phyloP scores from a whole-genome alignment of 2,329 filamentous ascomycete species.

The Ascochyta lentis region DNA sequence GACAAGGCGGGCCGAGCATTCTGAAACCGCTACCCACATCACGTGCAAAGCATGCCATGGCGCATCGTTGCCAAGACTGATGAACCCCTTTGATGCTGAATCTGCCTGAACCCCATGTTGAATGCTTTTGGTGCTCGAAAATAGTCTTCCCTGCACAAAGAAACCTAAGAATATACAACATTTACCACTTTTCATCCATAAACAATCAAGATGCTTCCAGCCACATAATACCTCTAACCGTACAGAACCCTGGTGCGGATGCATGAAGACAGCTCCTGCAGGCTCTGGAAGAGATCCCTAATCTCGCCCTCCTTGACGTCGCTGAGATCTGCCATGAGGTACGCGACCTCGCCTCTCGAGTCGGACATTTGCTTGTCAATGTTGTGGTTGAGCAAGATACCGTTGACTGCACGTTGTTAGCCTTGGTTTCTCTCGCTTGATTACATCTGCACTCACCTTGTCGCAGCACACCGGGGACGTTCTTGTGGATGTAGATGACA shows the following conservation, averaged over 20 bases:
- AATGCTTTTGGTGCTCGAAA: conserved; percentile 37
- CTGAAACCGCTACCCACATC: conserved; percentile 9
- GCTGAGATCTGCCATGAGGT: conserved; percentile 97
- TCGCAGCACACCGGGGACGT: conserved; percentile 92
- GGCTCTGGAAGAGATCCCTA: conserved; percentile 80
- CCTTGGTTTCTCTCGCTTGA: background rate
- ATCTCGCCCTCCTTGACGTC: conserved; percentile 81
- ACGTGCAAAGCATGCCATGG: background rate
- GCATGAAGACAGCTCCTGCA: conserved; percentile 76
- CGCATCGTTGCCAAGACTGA: conserved; percentile 6
- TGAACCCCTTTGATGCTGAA: background rate
- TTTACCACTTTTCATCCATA: background rate
- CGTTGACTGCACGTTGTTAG: conserved; percentile 72
- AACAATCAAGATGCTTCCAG: background rate
- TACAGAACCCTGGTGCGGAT: conserved; percentile 59
- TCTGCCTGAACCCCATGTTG: conserved; percentile 45
- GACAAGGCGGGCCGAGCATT: conserved; percentile 4
- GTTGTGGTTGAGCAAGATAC: conserved; percentile 92
- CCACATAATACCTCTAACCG: conserved; percentile 3
- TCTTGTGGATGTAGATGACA: conserved; percentile 96
- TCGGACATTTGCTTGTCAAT: conserved; percentile 99
- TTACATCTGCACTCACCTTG: conserved; percentile 61
- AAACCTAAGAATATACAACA: conserved; percentile 46
- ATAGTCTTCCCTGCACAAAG: conserved; percentile 5
- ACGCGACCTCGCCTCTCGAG: conserved; percentile 90